phyloP scores from a whole-genome alignment of 495 filamentous ascomycete genomes.

The Podospora conica region DNA sequence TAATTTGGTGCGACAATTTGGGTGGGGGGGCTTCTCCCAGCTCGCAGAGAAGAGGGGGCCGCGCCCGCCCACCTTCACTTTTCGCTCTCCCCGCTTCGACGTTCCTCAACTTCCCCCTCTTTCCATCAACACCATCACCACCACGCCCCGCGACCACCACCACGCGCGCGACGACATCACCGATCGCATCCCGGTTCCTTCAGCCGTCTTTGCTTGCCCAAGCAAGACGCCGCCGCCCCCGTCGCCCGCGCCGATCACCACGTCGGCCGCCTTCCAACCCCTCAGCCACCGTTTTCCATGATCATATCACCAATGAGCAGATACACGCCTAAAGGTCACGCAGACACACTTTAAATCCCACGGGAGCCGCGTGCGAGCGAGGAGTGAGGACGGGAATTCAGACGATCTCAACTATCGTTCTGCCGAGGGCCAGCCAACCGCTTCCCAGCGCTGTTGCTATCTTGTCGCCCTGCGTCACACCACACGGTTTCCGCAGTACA shows the following conservation, averaged over 20 bases:
- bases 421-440: constrained; percentile 36
- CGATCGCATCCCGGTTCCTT: neutral
- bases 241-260: constrained; percentile 16
- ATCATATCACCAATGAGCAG: constrained; percentile 55
- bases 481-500: constrained; percentile 31
- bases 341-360: constrained; percentile 58
- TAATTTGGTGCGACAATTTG: constrained; percentile 7
- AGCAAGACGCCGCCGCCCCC: constrained; percentile 22
- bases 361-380: constrained; percentile 48
- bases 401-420: constrained; percentile 49
- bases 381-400: constrained; percentile 25
- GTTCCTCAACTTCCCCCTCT: constrained; percentile 32
- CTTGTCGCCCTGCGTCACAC: constrained; percentile 26
- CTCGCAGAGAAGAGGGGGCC: constrained; percentile 2
- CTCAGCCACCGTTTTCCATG: constrained; percentile 40
- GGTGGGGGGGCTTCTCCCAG: constrained; percentile 6
- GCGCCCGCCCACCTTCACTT: constrained; percentile 18
- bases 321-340: constrained; percentile 40
- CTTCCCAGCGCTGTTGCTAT: constrained; percentile 26
- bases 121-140: constrained; percentile 15
- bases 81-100: constrained; percentile 26
- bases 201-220: constrained; percentile 23
- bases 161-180: neutral
- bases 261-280: constrained; percentile 20
- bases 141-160: constrained; percentile 7